Evolutionary conservation across 106 monocot genomes (phyloP).

Genomic region (Allium fistulosum): DNA sequence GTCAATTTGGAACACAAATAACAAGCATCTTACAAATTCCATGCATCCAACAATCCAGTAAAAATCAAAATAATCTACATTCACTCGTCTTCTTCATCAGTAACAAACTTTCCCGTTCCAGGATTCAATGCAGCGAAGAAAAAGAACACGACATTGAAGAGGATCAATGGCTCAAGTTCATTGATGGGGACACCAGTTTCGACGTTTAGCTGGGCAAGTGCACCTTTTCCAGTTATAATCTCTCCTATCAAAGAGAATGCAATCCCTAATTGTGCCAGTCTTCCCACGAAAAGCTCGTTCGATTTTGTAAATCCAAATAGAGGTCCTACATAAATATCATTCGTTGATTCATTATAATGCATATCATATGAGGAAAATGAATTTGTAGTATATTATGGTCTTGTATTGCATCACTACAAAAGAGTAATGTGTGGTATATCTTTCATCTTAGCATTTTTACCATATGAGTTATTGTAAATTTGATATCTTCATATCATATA

Average conservation of each 20-base stretch:
- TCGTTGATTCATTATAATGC: too few species aligned
- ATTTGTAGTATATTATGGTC: too few species aligned
- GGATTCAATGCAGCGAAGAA: slow-evolving; percentile 92
- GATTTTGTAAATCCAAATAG: slow-evolving; percentile 94
- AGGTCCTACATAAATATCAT: slow-evolving; percentile 28
- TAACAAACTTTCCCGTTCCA: slow-evolving; percentile 71
- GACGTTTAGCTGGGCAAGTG: slow-evolving; percentile 87
- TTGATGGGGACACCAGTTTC: slow-evolving; percentile 88
- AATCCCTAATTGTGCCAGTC: slow-evolving; percentile 85
- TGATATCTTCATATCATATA: too few species aligned
- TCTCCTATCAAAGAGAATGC: slow-evolving; percentile 94
- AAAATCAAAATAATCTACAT: too few species aligned
- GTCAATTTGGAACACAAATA: too few species aligned
- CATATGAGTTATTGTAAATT: too few species aligned
- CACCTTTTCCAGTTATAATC: slow-evolving; percentile 91
- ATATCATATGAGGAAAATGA: too few species aligned
- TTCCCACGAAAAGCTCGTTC: slow-evolving; percentile 95
- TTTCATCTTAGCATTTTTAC: too few species aligned
- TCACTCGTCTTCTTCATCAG: slow-evolving; percentile 54
- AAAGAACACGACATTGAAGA: slow-evolving; percentile 91
- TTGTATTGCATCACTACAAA: too few species aligned
- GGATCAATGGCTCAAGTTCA: slow-evolving; percentile 78
- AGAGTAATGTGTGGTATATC: too few species aligned
- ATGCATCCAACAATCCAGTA: too few species aligned
- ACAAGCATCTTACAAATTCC: too few species aligned